phyloP scores from a whole-genome alignment of 768 basidiomycete species.

The Paxillus rubicundulus region DNA sequence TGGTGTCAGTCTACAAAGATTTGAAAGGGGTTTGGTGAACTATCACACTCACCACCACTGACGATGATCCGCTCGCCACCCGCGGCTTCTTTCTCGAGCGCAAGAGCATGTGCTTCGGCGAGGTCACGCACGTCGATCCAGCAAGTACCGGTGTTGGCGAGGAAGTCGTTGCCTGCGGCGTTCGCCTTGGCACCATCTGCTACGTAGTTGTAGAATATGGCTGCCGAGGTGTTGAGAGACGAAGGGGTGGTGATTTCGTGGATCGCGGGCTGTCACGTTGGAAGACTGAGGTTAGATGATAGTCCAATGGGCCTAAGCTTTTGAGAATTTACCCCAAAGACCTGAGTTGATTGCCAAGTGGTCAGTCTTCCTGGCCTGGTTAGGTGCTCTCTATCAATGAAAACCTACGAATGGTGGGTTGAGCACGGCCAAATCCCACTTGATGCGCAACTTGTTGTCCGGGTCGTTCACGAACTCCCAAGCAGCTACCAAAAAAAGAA shows the following conservation, averaged over 20 bases:
- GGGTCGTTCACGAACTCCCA: slow-evolving; percentile 43
- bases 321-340: slow-evolving; percentile 26
- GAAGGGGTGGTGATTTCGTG: slow-evolving; percentile 37
- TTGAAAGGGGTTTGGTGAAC: too few relatives aligned
- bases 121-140: slow-evolving; percentile 58
- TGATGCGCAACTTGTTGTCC: slow-evolving; percentile 29
- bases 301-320: not conserved
- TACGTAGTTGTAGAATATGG: slow-evolving; percentile 35
- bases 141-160: slow-evolving; percentile 22
- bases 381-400: not conserved
- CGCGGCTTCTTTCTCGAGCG: slow-evolving; percentile 50
- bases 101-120: slow-evolving; percentile 50
- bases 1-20: not conserved
- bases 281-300: not conserved
- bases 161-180: slow-evolving; percentile 23
- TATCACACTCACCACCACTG: slow-evolving; percentile 26
- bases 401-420: slow-evolving; percentile 39
- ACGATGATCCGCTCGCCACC: slow-evolving; percentile 58
- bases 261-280: slow-evolving; percentile 37
- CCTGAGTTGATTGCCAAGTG: slow-evolving; percentile 8
- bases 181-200: slow-evolving; percentile 19
- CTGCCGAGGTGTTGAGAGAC: slow-evolving; percentile 41
- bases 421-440: slow-evolving; percentile 40
- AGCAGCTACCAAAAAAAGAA: slow-evolving; percentile 34
- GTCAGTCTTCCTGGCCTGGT: not conserved